These are phyloP conservation scores for Laburnicola sp. DNA, from an alignment of 2,329 filamentous ascomycete genomes.

Conservation along the genomic window DNA sequence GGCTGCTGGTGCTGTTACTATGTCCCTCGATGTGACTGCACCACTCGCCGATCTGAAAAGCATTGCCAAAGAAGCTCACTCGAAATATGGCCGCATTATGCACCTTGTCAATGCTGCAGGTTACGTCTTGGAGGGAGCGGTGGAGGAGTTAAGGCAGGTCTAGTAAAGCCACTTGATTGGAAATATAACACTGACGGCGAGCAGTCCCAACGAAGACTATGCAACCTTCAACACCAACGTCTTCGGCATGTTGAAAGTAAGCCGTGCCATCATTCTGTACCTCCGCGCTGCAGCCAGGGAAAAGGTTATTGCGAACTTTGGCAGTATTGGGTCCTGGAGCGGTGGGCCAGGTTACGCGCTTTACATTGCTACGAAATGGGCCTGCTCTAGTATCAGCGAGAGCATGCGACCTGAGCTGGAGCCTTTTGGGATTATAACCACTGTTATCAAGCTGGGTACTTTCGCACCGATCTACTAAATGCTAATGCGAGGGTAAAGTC, in stretches of 20 bases:
- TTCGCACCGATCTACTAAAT: too few relatives aligned
- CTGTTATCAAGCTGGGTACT: too few relatives aligned
- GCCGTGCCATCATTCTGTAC: slow-evolving; percentile 43
- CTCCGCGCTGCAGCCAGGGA: slow-evolving; percentile 37
- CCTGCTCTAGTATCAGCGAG: too few relatives aligned
- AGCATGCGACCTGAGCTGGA: too few relatives aligned
- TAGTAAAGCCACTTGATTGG: not conserved
- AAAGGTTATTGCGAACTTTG: too few relatives aligned
- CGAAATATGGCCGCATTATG: slow-evolving; percentile 29
- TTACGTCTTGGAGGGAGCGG: slow-evolving; percentile 15
- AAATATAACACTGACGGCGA: not conserved
- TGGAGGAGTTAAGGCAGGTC: slow-evolving; percentile 18
- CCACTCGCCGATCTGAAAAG: slow-evolving; percentile 43
- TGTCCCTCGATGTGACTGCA: slow-evolving; percentile 55
- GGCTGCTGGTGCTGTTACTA: slow-evolving; percentile 48
- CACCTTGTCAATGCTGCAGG: slow-evolving; percentile 26
- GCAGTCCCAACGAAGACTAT: slow-evolving; percentile 6
- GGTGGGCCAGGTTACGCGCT: too few relatives aligned
- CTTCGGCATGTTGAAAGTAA: slow-evolving; percentile 45
- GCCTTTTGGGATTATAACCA: too few relatives aligned
- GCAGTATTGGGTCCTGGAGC: too few relatives aligned
- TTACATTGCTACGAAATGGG: too few relatives aligned
- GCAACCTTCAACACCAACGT: slow-evolving; percentile 46
- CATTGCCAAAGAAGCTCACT: slow-evolving; percentile 38
- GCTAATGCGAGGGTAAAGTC: too few relatives aligned